phyloP scores from a whole-genome alignment of 2,329 filamentous ascomycete species.

The Venturia oleaginea region DNA sequence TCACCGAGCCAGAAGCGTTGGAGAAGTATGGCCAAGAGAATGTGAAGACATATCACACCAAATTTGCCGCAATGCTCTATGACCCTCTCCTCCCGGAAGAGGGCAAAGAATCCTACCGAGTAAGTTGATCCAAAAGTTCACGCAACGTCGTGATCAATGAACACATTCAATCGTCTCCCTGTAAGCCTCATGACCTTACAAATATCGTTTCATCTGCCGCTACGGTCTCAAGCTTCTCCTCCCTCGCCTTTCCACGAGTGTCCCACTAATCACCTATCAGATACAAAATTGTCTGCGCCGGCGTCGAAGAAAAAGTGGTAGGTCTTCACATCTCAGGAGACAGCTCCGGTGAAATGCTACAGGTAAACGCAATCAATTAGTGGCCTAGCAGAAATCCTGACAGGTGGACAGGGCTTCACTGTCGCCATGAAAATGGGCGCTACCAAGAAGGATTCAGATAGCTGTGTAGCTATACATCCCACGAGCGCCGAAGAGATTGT shows the following conservation, averaged over 20 bases:
- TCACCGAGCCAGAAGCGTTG: constrained; percentile 41
- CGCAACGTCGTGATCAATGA: too few species aligned
- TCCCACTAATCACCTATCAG: background rate
- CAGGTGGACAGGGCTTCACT: constrained; percentile 53
- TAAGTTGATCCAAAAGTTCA: constrained; percentile 16
- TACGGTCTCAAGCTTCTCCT: too few species aligned
- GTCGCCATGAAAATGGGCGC: constrained; percentile 74
- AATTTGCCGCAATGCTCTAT: constrained; percentile 42
- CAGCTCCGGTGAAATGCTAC: constrained; percentile 52
- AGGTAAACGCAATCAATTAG: background rate
- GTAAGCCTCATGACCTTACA: too few species aligned
- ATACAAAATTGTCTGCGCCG: constrained; percentile 40
- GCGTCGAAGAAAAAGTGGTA: constrained; percentile 41
- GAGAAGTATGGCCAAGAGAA: constrained; percentile 40
- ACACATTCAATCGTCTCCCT: too few species aligned
- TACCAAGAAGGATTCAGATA: constrained; percentile 48
- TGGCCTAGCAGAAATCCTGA: background rate
- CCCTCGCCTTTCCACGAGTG: background rate
- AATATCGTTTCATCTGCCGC: too few species aligned
- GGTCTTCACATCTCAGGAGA: constrained; percentile 42
- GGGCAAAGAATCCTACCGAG: constrained; percentile 39
- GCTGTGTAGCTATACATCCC: constrained; percentile 63
- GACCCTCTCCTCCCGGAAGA: constrained; percentile 38
- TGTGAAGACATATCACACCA: constrained; percentile 41
- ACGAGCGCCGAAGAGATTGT: constrained; percentile 70